Base-by-base conservation (phyloP, 495 filamentous ascomycete genomes). In the Penicillium longicatenatum region DNA sequence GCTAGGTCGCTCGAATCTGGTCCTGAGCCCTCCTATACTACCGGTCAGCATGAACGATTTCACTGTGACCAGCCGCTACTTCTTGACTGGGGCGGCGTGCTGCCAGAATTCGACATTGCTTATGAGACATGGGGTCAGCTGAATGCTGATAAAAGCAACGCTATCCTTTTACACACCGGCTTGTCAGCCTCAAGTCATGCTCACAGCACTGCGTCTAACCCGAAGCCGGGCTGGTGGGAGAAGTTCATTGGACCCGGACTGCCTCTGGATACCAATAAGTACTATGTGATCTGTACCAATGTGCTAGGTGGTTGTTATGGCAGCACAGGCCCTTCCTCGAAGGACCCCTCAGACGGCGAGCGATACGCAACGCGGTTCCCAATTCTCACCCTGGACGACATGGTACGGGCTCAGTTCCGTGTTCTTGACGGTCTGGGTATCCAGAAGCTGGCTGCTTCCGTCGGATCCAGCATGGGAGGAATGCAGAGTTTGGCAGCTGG, bases 171-270 rank as follows among this genome's bases (percentile, higher is more conserved):
- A 0, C 91, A 97, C 69, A 99, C 94, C 0, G 94, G 94, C 14
- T 83, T 99, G 3, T 97, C 92, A 4, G 94, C 94, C 14, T 97
- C 92, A 10, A 97, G 92, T 52, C 94, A 99, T 73, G 94, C 94
- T 2, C 92, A 93, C 61, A 97, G 92, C 43, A 98, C 93, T 21
- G 77, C 79, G 35, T 79, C 75, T 14, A 99, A 98, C 70, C 84
- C 89, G 0, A 89, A 96, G 70, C 86, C 90, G 0, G 94, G 94
- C 1, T 99, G 94, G 94, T 99, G 94, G 94, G 95, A 99, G 77
- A 96, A 90, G 70, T 99, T 99, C 71, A 97, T 99, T 61, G 94
- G 94, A 0, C 90, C 95, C 0, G 92, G 91, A 0, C 80, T 82
- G 30, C 86, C 92, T 20, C 71, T 99, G 7, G 91, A 99, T 71